Conservation (phyloP, 2,329 filamentous ascomycete species). For the Achaetomium macrosporum region DNA sequence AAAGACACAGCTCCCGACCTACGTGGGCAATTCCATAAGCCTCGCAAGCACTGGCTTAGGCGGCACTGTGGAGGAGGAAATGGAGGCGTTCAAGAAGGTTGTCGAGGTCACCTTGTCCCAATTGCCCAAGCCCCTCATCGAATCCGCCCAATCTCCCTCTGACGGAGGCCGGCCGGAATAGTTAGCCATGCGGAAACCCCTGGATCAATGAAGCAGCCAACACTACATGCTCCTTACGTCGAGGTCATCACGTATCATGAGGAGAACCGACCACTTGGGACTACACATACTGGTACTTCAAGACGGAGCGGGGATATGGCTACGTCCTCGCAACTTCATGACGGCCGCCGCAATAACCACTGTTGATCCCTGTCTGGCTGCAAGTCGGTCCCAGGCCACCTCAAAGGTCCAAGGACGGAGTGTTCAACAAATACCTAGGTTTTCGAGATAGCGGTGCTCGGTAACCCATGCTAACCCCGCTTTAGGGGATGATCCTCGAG, state of each 20-base stretch:
- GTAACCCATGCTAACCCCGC: too few relatives aligned
- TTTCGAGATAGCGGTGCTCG: too few relatives aligned
- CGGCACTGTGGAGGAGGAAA: slow-evolving; percentile 84
- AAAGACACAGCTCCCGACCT: slow-evolving; percentile 67
- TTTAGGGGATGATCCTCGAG: too few relatives aligned
- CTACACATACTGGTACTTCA: too few relatives aligned
- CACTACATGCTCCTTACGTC: background rate
- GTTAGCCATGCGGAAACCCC: background rate
- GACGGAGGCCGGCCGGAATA: slow-evolving; percentile 18
- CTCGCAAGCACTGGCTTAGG: slow-evolving; percentile 68
- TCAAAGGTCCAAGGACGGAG: too few relatives aligned
- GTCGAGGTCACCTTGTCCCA: slow-evolving; percentile 61
- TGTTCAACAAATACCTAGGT: too few relatives aligned
- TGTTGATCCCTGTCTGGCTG: too few relatives aligned
- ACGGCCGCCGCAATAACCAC: too few relatives aligned
- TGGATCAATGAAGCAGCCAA: background rate
- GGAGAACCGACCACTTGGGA: too few relatives aligned
- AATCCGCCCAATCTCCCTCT: slow-evolving; percentile 9
- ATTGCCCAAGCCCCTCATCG: slow-evolving; percentile 36
- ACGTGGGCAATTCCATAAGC: slow-evolving; percentile 83
- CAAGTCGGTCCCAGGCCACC: too few relatives aligned
- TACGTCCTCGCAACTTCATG: too few relatives aligned
- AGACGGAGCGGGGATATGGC: too few relatives aligned
- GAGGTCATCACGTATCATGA: background rate
- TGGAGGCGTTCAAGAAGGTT: slow-evolving; percentile 75